A percentile compares a stretch with the other conserved stretches of the same genome.
Evolutionary conservation across 768 basidiomycete species (phyloP).

Genomic region (Lactarius sanguifluus): DNA sequence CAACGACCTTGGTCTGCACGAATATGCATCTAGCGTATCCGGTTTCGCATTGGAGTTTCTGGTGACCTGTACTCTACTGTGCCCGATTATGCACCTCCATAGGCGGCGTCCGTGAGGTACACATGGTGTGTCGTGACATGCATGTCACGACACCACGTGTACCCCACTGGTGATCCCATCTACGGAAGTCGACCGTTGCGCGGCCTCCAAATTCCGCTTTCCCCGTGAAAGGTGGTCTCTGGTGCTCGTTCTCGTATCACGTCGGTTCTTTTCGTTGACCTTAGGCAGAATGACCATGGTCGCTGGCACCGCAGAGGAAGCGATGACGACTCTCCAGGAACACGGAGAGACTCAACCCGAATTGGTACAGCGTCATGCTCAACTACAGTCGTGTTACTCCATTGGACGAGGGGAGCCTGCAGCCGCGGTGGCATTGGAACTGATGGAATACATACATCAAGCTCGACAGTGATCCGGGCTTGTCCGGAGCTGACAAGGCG

Average conservation of each 20-base stretch:
- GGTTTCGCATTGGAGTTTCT: background rate
- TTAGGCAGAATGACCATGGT: slow-evolving; percentile 7
- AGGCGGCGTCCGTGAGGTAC: too few species aligned
- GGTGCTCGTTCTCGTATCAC: too few species aligned
- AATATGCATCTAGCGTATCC: slow-evolving; percentile 10
- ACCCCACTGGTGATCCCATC: too few species aligned
- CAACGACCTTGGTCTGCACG: slow-evolving; percentile 18
- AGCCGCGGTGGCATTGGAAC: slow-evolving; percentile 13
- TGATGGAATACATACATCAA: slow-evolving; percentile 1
- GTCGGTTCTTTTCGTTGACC: slow-evolving; percentile 4
- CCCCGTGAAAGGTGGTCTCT: too few species aligned
- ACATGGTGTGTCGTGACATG: too few species aligned
- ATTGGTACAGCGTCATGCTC: slow-evolving; percentile 5
- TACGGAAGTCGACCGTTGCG: too few species aligned
- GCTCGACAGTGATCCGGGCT: background rate
- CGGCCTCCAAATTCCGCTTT: too few species aligned
- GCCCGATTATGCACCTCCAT: too few species aligned
- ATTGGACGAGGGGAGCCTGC: slow-evolving; percentile 4
- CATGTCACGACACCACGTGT: too few species aligned
- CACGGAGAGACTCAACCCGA: background rate
- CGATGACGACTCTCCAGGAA: slow-evolving; percentile 6
- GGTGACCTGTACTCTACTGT: background rate
- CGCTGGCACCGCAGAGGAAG: slow-evolving; percentile 2
- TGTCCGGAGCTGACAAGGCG: background rate
- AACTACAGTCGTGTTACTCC: slow-evolving; percentile 11